Evolutionary conservation across 768 basidiomycete species (phyloP).

Genomic region (Artomyces pyxidatus): DNA sequence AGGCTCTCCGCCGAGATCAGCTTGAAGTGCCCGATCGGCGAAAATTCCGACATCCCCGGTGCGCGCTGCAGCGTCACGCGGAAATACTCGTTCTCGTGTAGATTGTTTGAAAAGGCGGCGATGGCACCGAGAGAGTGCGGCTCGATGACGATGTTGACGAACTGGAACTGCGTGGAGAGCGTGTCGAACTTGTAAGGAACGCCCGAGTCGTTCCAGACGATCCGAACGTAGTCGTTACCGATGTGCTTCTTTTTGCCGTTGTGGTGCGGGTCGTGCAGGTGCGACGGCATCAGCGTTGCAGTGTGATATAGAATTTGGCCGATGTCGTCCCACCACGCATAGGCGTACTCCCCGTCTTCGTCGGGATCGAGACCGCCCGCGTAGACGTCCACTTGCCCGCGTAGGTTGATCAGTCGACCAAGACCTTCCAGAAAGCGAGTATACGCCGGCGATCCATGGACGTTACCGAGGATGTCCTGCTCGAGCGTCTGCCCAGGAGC

Average conservation of each 20-base stretch:
- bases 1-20: conserved; percentile 84
- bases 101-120: conserved; percentile 75
- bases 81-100: conserved; percentile 93
- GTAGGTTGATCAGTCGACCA: conserved; percentile 79
- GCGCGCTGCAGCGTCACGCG: conserved; percentile 88
- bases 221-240: conserved; percentile 93
- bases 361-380: conserved; percentile 88
- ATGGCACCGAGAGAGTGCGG: conserved; percentile 83
- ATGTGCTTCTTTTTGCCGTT: conserved; percentile 92
- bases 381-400: conserved; percentile 88
- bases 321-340: conserved; percentile 99
- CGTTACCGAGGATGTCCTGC: conserved; percentile 79
- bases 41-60: conserved; percentile 87
- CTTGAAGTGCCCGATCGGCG: conserved; percentile 90
- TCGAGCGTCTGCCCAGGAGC: conserved; percentile 86
- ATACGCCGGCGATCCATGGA: conserved; percentile 91
- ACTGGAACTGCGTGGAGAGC: conserved; percentile 88
- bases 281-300: conserved; percentile 94
- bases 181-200: conserved; percentile 84
- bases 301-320: conserved; percentile 92
- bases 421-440: conserved; percentile 88
- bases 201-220: conserved; percentile 99
- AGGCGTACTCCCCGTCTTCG: conserved; percentile 92
- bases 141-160: conserved; percentile 94
- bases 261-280: conserved; percentile 54